phyloP scores from a whole-genome alignment of 768 basidiomycete species.

The Porphyrellus cyaneotinctus region DNA sequence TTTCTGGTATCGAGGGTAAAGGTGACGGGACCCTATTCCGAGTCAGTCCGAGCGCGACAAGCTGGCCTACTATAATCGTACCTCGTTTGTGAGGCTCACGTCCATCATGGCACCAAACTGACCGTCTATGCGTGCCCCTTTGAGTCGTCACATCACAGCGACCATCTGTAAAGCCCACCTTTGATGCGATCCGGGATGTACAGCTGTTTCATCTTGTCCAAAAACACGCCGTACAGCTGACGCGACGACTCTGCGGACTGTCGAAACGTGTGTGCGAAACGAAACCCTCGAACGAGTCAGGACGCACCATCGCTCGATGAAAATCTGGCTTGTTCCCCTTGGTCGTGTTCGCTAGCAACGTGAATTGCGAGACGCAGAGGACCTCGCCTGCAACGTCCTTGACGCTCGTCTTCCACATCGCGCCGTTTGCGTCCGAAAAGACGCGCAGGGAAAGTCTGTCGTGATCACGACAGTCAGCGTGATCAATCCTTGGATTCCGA shows the following conservation, averaged over 20 bases:
- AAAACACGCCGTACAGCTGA: conserved; percentile 65
- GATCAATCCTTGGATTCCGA: not conserved
- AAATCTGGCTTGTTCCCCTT: conserved; percentile 94
- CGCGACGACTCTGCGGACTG: conserved; percentile 67
- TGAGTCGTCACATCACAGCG: not conserved
- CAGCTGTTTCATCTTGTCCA: conserved; percentile 58
- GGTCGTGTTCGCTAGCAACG: conserved; percentile 77
- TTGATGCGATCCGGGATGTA: conserved; percentile 77
- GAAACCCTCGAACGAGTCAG: not conserved
- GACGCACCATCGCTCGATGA: conserved; percentile 80
- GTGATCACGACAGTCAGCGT: conserved; percentile 6
- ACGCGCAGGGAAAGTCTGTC: conserved; percentile 66
- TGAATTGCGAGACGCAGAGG: conserved; percentile 94
- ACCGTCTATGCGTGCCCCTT: conserved; percentile 55
- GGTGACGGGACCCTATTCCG: conserved; percentile 71
- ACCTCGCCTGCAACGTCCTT: conserved; percentile 88
- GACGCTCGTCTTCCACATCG: conserved; percentile 86
- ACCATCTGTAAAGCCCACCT: conserved; percentile 43
- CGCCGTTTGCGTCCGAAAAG: conserved; percentile 58
- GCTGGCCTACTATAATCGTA: conserved; percentile 29
- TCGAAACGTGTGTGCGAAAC: not conserved
- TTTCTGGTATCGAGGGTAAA: conserved; percentile 81
- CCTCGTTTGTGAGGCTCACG: conserved; percentile 84
- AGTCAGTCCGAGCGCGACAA: not conserved
- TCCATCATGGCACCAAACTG: conserved; percentile 96